Base-by-base conservation (phyloP, 2,329 filamentous ascomycete species). In the Cordyceps militaris region DNA sequence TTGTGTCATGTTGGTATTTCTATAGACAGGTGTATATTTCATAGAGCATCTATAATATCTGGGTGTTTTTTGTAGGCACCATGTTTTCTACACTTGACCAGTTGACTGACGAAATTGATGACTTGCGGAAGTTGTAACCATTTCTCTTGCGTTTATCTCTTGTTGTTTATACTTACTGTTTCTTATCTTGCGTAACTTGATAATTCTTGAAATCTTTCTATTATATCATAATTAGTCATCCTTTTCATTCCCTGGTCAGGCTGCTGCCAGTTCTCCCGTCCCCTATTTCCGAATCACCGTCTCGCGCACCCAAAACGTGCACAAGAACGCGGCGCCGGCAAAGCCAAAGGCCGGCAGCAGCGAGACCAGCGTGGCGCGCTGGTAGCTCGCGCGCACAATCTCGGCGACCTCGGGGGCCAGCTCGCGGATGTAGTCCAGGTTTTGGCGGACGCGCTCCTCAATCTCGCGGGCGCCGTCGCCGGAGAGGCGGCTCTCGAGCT, bases 341-440 rank as follows among this genome's bases (percentile, higher is more conserved):
- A 80, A 70, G 1, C 67, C 47, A 1, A 71, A 61, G 0, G 71
- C 68, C 4, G 79, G 69, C 1, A 68, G 67, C 57, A 79, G 74
- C 1, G 76, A 73, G 47, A 69, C 69, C 50, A 73, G 64, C 4
- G 71, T 73, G 3, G 74, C 74, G 9, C 69, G 57, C 43, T 83
- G 82, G 69, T 92, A 93, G 67, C 86, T 89, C 28, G 74, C 71
- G 38, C 82, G 78, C 3, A 93, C 88, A 13, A 87, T 69, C 13
- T 67, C 72, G 26, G 79, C 80, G 1, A 86, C 71, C 2, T 69
- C 73, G 0, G 87, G 84, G 6, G 88, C 81, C 34, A 93, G 75
- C 4, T 77, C 74, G 48, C 79, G 79, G 67, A 91, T 85, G 64
- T 81, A 90, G 51, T 87, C 82, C 43, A 93, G 74, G 65, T 83